These are phyloP conservation scores for Polytolypa hystricis DNA, from an alignment of 2,329 filamentous ascomycete genomes.

Conservation along the genomic window DNA sequence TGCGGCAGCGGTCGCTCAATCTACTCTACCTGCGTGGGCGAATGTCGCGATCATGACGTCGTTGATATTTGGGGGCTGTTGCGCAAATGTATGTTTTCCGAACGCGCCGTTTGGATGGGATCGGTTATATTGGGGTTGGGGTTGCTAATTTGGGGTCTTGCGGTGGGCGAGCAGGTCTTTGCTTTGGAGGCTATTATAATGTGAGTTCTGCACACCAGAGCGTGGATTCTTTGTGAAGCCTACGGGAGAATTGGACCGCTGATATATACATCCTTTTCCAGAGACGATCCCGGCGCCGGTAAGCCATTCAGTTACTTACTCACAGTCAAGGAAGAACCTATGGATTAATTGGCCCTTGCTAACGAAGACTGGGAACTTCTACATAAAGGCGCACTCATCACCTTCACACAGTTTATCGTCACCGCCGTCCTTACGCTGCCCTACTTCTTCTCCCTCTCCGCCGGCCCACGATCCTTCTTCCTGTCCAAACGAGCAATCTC, in stretches of 20 bases:
- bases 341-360: neutral
- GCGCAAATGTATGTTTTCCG: conserved; percentile 62
- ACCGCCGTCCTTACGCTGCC: conserved; percentile 69
- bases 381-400: conserved; percentile 62
- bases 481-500: conserved; percentile 70
- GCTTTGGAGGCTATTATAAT: conserved; percentile 90
- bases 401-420: conserved; percentile 79
- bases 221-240: too few species aligned
- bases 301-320: conserved; percentile 20
- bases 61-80: conserved; percentile 92
- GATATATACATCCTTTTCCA: conserved; percentile 25
- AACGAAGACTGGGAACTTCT: neutral
- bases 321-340: conserved; percentile 4
- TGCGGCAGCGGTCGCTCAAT: conserved; percentile 20
- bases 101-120: neutral
- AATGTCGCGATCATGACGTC: conserved; percentile 58
- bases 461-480: conserved; percentile 55
- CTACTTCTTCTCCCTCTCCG: conserved; percentile 57
- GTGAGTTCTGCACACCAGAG: too few species aligned
- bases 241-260: neutral
- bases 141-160: conserved; percentile 10
- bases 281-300: conserved; percentile 77
- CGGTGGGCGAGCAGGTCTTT: conserved; percentile 83
- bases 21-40: conserved; percentile 47
- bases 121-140: neutral